A percentile compares a stretch with the other conserved stretches of the same genome.
phyloP scores from a whole-genome alignment of 2,329 filamentous ascomycete genomes.

The Periglandula ipomoeae region DNA sequence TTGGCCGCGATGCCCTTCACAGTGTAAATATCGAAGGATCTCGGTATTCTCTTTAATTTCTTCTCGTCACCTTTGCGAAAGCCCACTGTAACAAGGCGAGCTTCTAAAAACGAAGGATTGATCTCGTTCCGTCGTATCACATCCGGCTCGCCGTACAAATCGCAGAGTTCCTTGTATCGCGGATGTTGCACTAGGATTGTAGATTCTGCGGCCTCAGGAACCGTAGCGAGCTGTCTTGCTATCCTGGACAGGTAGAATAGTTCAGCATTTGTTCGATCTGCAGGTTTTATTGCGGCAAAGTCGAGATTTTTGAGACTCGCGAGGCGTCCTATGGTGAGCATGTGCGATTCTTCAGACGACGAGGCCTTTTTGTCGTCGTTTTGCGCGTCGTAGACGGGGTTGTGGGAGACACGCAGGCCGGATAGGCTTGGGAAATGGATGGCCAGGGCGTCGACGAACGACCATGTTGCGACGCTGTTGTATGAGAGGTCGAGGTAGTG shows the following conservation, averaged over 20 bases:
- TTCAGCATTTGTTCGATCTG: conserved; percentile 80
- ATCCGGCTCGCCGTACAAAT: conserved; percentile 62
- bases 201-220: conserved; percentile 41
- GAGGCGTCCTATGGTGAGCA: conserved; percentile 75
- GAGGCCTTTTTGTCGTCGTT: conserved; percentile 34
- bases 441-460: conserved; percentile 61
- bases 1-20: conserved; percentile 70
- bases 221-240: conserved; percentile 59
- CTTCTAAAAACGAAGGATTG: conserved; percentile 75
- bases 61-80: conserved; percentile 28
- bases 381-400: conserved; percentile 65
- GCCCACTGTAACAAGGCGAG: conserved; percentile 60
- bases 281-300: conserved; percentile 58
- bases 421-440: conserved; percentile 62
- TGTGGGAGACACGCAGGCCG: conserved; percentile 72
- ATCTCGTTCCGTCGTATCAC: conserved; percentile 48
- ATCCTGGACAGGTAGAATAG: conserved; percentile 88
- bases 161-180: conserved; percentile 65
- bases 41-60: conserved; percentile 51
- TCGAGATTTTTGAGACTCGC: conserved; percentile 60
- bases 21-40: conserved; percentile 69
- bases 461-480: conserved; percentile 61
- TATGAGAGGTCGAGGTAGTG: conserved; percentile 65
- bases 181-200: conserved; percentile 56
- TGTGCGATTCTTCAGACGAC: conserved; percentile 72